A percentile compares a stretch with the other conserved stretches of the same genome.
phyloP scores from a whole-genome alignment of 495 filamentous ascomycete genomes.

The Saxophila tyrrhenica region DNA sequence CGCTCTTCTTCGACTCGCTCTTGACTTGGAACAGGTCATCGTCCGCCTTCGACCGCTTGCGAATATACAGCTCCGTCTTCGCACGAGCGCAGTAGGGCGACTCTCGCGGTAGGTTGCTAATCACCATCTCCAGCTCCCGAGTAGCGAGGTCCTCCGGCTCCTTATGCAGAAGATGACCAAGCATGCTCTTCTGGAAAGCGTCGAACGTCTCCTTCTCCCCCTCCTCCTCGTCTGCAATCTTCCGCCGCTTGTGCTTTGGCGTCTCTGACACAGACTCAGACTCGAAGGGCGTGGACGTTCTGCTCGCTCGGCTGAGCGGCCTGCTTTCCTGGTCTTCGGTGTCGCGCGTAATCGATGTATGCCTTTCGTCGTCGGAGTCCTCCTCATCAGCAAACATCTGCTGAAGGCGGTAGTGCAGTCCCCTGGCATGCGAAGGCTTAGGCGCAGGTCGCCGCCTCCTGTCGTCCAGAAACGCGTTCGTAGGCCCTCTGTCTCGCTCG shows the following conservation, averaged over 20 bases:
- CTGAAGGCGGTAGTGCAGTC: slow-evolving; percentile 43
- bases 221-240: slow-evolving; percentile 14
- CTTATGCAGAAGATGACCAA: slow-evolving; percentile 32
- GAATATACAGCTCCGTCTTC: slow-evolving; percentile 45
- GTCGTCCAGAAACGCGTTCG: slow-evolving; percentile 65
- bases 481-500: slow-evolving; percentile 44
- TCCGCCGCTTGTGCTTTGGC: slow-evolving; percentile 27
- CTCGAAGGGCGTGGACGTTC: slow-evolving; percentile 54
- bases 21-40: slow-evolving; percentile 62
- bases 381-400: slow-evolving; percentile 29
- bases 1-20: slow-evolving; percentile 17
- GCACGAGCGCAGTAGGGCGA: slow-evolving; percentile 63
- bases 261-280: slow-evolving; percentile 37
- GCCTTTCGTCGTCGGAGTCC: slow-evolving; percentile 46
- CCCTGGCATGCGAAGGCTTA: slow-evolving; percentile 40
- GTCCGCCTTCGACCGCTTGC: slow-evolving; percentile 66
- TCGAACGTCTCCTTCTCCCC: slow-evolving; percentile 32
- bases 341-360: slow-evolving; percentile 50
- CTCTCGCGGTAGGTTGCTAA: slow-evolving; percentile 31
- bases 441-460: slow-evolving; percentile 50
- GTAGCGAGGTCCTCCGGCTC: slow-evolving; percentile 34
- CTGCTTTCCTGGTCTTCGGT: slow-evolving; percentile 76
- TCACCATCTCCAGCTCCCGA: slow-evolving; percentile 31
- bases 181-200: slow-evolving; percentile 22
- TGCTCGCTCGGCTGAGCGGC: slow-evolving; percentile 65